Evolutionary conservation across 371 early-diverging fungal species (phyloP), one percentile per base, ranked within the genome.

Genomic region (Basidiobolus meristosporus): DNA sequence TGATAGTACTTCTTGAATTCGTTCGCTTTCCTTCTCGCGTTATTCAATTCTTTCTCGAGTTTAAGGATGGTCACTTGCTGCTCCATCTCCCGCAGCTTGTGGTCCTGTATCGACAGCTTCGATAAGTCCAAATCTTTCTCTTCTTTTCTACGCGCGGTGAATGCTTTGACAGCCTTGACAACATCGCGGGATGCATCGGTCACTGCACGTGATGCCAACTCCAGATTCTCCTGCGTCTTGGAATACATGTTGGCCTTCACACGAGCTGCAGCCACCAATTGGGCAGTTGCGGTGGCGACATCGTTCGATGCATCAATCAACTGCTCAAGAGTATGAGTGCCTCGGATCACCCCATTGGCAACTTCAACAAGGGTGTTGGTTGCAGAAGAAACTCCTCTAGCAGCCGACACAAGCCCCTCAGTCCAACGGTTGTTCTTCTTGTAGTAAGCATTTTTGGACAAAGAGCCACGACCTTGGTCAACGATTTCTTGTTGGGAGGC

Each of bases 391-490:
- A 97, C 92, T 0, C 92, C 73, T 56, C 91, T 87, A 34, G 98
- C 96, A 0, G 98, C 98, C 1, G 90, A 85, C 40, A 97, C 90
- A 22, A 97, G 68, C 15, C 98, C 98, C 52, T 97, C 95, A 2
- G 93, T 97, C 98, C 98, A 97, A 47, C 90, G 77, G 64, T 90
- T 90, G 63, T 97, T 87, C 70, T 93, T 92, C 56, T 93, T 93
- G 73, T 97, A 97, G 54, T 92, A 95, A 0, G 85, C 89, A 3
- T 81, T 79, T 37, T 79, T 80, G 26, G 82, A 72, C n/a, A 76
- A 68, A 1, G 74, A 53, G 1, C 89, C 92, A 31, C 82, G 69
- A 15, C 92, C 92, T 52, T 91, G 83, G 1, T 88, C 75, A 2
- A 93, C 96, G 62, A 93, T 89, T 59, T 97, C 98, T 52, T 91